A percentile compares a stretch with the other conserved stretches of the same genome.
phyloP scores from a whole-genome alignment of 2,329 filamentous ascomycete species.

The Cladosporium sphaerospermum region DNA sequence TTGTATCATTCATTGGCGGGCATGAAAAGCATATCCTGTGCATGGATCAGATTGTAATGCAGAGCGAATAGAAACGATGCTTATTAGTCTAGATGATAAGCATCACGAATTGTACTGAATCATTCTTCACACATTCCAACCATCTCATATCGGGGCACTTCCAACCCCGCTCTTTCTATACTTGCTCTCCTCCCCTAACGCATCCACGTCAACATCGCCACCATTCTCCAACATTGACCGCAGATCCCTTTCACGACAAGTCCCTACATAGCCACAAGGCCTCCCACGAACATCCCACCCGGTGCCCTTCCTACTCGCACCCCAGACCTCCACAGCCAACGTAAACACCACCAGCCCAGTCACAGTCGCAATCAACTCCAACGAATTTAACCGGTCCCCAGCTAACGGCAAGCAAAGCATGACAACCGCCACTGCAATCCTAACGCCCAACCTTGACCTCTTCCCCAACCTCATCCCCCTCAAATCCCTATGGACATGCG shows the following conservation, averaged over 20 bases:
- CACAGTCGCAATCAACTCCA: conserved; percentile 35
- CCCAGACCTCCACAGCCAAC: conserved; percentile 31
- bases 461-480: conserved; percentile 46
- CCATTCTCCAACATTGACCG: conserved; percentile 3
- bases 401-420: conserved; percentile 51
- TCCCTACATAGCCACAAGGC: conserved; percentile 25
- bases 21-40: too few species aligned
- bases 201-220: conserved; percentile 4
- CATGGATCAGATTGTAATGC: too few species aligned
- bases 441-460: conserved; percentile 45
- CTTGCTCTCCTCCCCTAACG: neutral
- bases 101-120: too few species aligned
- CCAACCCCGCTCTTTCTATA: neutral
- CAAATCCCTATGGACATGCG: conserved; percentile 51
- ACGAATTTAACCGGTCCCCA: conserved; percentile 28
- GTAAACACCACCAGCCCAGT: conserved; percentile 33
- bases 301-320: conserved; percentile 16
- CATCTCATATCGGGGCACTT: conserved; percentile 43
- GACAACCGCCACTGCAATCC: conserved; percentile 45
- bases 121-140: neutral
- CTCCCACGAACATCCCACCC: conserved; percentile 15
- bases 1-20: too few species aligned
- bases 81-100: too few species aligned
- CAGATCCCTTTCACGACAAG: conserved; percentile 35
- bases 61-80: too few species aligned